Percentiles rank a stretch among this genome's conserved stretches.
Evolutionary conservation across 768 basidiomycete genomes (phyloP).

Genomic region (Dioszegia hungarica): DNA sequence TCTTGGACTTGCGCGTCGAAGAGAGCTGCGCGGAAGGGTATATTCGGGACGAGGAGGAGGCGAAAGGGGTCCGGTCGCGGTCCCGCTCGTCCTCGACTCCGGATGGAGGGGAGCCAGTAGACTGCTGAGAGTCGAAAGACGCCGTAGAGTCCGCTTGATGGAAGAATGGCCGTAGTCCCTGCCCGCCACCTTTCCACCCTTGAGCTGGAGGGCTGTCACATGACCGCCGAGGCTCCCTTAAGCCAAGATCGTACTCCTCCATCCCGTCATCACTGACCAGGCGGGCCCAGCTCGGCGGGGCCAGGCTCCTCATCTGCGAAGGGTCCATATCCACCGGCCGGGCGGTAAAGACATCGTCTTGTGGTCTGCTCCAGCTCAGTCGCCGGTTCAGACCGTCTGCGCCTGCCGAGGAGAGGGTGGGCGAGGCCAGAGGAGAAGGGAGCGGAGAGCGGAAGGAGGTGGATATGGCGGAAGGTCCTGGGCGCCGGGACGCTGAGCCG

Average conservation of each 20-base stretch:
- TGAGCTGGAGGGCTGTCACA: neutral
- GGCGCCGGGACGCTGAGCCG: neutral
- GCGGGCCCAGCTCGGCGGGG: neutral
- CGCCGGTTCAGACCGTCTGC: constrained; percentile 29
- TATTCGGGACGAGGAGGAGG: neutral
- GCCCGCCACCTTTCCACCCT: neutral
- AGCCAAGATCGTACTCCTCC: constrained; percentile 18
- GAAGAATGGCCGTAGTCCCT: constrained; percentile 5
- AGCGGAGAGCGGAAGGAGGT: constrained; percentile 5
- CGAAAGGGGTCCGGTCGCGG: neutral
- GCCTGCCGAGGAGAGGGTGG: constrained; percentile 24
- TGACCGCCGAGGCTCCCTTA: neutral
- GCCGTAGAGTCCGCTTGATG: constrained; percentile 3
- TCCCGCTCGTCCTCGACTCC: neutral
- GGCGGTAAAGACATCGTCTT: neutral
- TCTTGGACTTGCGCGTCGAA: neutral
- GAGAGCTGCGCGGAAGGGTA: neutral
- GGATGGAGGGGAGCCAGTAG: neutral
- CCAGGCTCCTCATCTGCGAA: neutral
- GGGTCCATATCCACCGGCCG: neutral
- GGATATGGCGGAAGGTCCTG: neutral
- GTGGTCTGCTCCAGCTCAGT: constrained; percentile 29
- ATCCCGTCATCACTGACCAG: constrained; percentile 2
- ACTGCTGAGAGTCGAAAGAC: neutral
- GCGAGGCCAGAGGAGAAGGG: constrained; percentile 24